Evolutionary conservation across 345 rosid genomes (phyloP).

Genomic region (Arabidopsis arenosa): DNA sequence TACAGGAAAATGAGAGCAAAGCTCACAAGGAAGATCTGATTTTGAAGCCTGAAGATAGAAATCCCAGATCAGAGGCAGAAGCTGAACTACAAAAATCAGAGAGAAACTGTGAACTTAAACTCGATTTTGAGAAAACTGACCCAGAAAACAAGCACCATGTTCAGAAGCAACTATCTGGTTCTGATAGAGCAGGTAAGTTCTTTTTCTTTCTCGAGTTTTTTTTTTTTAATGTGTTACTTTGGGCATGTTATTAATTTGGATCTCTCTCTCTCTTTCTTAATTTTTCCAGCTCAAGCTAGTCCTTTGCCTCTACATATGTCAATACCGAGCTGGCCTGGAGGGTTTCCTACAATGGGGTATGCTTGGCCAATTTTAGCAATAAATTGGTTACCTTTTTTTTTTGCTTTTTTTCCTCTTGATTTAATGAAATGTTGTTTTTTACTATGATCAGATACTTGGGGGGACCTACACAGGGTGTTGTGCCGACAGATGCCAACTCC

Average conservation of each 20-base stretch:
- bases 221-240: neutral
- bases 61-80: conserved; percentile 44
- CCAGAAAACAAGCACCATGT: conserved; percentile 45
- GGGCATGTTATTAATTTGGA: neutral
- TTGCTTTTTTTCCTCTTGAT: conserved; percentile 8
- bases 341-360: conserved; percentile 88
- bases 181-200: conserved; percentile 60
- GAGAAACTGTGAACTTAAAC: conserved; percentile 46
- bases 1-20: conserved; percentile 31
- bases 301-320: conserved; percentile 66
- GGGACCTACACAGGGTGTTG: conserved; percentile 74
- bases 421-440: conserved; percentile 28
- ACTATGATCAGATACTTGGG: conserved; percentile 62
- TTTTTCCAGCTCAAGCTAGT: conserved; percentile 58
- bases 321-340: conserved; percentile 79
- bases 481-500: conserved; percentile 69
- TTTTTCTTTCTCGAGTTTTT: neutral
- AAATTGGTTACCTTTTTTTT: neutral
- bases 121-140: conserved; percentile 74
- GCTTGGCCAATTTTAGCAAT: conserved; percentile 15
- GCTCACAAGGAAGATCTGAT: conserved; percentile 47
- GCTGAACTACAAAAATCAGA: conserved; percentile 52
- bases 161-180: conserved; percentile 49
- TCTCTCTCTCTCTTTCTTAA: neutral
- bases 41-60: conserved; percentile 50